phyloP scores from a whole-genome alignment of 345 rosid genomes.

The Melastoma malabathricum region DNA sequence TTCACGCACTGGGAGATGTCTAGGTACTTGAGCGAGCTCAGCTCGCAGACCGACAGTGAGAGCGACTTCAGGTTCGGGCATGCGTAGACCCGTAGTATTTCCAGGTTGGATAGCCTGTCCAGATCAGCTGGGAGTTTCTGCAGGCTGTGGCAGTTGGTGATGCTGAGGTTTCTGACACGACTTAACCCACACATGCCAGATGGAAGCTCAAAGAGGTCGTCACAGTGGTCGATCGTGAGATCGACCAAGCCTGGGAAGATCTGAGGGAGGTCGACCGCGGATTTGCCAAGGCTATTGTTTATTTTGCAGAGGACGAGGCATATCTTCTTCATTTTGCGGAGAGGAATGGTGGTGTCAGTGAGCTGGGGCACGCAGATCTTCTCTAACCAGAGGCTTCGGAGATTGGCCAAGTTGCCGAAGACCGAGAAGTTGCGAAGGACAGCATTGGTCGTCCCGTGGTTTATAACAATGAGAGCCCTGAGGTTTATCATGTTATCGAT shows the following conservation, averaged over 20 bases:
- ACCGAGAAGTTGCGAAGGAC: slow-evolving; percentile 40
- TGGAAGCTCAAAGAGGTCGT: slow-evolving; percentile 53
- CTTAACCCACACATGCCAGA: slow-evolving; percentile 33
- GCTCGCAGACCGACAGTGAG: slow-evolving; percentile 44
- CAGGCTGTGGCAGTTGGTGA: slow-evolving; percentile 78
- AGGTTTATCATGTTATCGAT: slow-evolving; percentile 57
- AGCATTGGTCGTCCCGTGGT: slow-evolving; percentile 40
- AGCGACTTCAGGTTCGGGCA: slow-evolving; percentile 50
- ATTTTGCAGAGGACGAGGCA: slow-evolving; percentile 70
- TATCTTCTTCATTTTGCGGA: slow-evolving; percentile 41
- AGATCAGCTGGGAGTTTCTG: slow-evolving; percentile 35
- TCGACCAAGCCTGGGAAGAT: slow-evolving; percentile 53
- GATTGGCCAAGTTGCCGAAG: slow-evolving; percentile 30
- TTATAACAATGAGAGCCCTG: slow-evolving; percentile 60
- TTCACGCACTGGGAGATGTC: slow-evolving; percentile 71
- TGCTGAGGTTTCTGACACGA: slow-evolving; percentile 45
- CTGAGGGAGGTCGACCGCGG: slow-evolving; percentile 25
- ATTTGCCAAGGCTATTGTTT: slow-evolving; percentile 38
- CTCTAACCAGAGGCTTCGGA: slow-evolving; percentile 87
- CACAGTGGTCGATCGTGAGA: slow-evolving; percentile 68
- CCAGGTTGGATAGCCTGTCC: slow-evolving; percentile 35
- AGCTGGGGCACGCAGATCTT: slow-evolving; percentile 42
- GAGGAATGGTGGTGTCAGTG: slow-evolving; percentile 24
- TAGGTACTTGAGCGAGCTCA: slow-evolving; percentile 40
- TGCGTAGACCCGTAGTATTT: slow-evolving; percentile 56